Conservation (phyloP, 192 early-diverging fungal genomes). For the Coemansia erecta region DNA sequence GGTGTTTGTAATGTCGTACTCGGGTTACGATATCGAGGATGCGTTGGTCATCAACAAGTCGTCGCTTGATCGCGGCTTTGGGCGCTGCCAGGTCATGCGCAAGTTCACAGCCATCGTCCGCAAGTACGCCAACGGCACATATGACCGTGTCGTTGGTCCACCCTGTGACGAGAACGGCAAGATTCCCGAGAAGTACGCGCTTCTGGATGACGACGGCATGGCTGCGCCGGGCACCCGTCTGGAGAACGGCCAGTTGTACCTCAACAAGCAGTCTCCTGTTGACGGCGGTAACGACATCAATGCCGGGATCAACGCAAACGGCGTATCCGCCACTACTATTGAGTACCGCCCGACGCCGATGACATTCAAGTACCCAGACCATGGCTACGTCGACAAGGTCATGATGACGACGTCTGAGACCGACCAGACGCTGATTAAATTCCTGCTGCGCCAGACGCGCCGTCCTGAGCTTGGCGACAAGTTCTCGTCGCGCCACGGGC, state of each 20-base stretch:
- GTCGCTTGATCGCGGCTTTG: slow-evolving; percentile 93
- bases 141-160: slow-evolving; percentile 74
- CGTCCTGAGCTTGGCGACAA: slow-evolving; percentile 97
- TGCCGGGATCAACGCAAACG: slow-evolving; percentile 52
- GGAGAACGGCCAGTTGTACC: slow-evolving; percentile 64
- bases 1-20: slow-evolving; percentile 96
- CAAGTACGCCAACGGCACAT: slow-evolving; percentile 85
- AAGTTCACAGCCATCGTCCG: slow-evolving; percentile 85
- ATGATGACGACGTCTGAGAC: slow-evolving; percentile 89
- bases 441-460: slow-evolving; percentile 85
- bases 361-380: slow-evolving; percentile 86
- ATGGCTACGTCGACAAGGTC: slow-evolving; percentile 91
- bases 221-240: slow-evolving; percentile 79
- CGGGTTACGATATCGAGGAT: slow-evolving; percentile 99
- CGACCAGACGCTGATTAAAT: slow-evolving; percentile 90
- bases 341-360: slow-evolving; percentile 70
- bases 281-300: slow-evolving; percentile 61
- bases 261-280: slow-evolving; percentile 88
- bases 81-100: slow-evolving; percentile 90
- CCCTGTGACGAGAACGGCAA: slow-evolving; percentile 56
- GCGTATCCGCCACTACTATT: slow-evolving; percentile 53
- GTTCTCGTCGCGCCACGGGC: slow-evolving; percentile 96
- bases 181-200: slow-evolving; percentile 58
- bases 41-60: slow-evolving; percentile 93
- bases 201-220: slow-evolving; percentile 87